These are phyloP conservation scores for Hanseniaspora vineae DNA, from an alignment of 805 yeast genomes.

Conservation along the genomic window DNA sequence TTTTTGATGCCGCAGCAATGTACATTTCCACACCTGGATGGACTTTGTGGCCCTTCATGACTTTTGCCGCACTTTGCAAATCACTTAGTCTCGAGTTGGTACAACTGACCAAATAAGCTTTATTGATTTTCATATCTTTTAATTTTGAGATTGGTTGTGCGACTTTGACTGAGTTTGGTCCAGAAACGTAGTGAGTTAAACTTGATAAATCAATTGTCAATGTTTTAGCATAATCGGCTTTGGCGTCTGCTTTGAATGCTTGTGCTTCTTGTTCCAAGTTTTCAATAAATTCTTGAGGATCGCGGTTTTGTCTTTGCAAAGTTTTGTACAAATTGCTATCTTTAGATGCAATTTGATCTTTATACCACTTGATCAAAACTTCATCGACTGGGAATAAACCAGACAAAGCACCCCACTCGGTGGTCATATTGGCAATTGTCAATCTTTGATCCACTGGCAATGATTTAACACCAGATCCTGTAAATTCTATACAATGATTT, in stretches of 20 bases:
- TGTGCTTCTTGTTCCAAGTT: slow-evolving; percentile 9
- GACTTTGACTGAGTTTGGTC: slow-evolving; percentile 94
- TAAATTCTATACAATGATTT: slow-evolving; percentile 88
- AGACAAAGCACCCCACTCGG: slow-evolving; percentile 97
- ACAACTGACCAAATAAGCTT: slow-evolving; percentile 96
- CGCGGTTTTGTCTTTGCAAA: slow-evolving; percentile 22
- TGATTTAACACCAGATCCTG: slow-evolving; percentile 64
- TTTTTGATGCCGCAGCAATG: slow-evolving; percentile 93
- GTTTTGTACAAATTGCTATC: slow-evolving; percentile 3
- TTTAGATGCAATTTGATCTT: slow-evolving; percentile 36
- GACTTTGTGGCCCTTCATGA: slow-evolving; percentile 63
- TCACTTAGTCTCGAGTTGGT: slow-evolving; percentile 91
- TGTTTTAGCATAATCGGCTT: slow-evolving; percentile 82
- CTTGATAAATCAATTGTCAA: slow-evolving; percentile 68
- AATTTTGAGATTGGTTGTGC: slow-evolving; percentile 68
- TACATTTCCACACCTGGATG: slow-evolving; percentile 89
- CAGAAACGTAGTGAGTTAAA: slow-evolving; percentile 80
- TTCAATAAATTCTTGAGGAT: slow-evolving; percentile 13
- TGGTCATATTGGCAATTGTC: slow-evolving; percentile 94
- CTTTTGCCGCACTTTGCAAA: slow-evolving; percentile 86
- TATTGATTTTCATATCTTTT: slow-evolving; percentile 63
- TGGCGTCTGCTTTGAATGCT: slow-evolving; percentile 42
- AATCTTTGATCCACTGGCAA: slow-evolving; percentile 72
- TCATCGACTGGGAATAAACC: slow-evolving; percentile 96
- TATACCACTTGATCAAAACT: slow-evolving; percentile 66